Percentiles rank a stretch among this genome's conserved stretches.
phyloP scores from a whole-genome alignment of 83 land plant species.

The Thuja plicata region DNA sequence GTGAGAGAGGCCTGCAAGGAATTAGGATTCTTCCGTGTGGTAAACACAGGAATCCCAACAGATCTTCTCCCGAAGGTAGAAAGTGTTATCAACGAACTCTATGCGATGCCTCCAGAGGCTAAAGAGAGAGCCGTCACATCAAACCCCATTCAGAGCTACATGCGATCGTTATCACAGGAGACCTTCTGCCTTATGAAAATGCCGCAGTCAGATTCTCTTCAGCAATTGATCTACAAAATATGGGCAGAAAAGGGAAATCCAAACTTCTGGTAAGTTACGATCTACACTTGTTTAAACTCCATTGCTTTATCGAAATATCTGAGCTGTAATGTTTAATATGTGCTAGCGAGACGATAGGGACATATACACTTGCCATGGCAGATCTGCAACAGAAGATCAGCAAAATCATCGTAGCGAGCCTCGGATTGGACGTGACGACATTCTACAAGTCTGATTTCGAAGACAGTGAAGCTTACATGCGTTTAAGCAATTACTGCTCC shows the following conservation, averaged over 20 bases:
- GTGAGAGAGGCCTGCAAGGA: neutral
- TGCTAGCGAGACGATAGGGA: constrained; percentile 16
- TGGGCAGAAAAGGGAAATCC: constrained; percentile 21
- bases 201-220: neutral
- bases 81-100: neutral
- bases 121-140: neutral
- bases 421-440: constrained; percentile 15
- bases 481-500: constrained; percentile 20
- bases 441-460: constrained; percentile 17
- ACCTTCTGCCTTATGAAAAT: constrained; percentile 27
- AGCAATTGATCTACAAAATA: constrained; percentile 23
- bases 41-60: neutral
- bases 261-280: neutral
- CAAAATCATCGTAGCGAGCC: constrained; percentile 28
- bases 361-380: constrained; percentile 8
- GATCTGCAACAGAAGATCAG: constrained; percentile 18
- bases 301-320: neutral
- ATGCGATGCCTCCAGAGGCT: neutral
- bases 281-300: neutral
- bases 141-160: constrained; percentile 3
- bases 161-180: constrained; percentile 17
- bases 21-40: neutral
- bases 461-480: constrained; percentile 3
- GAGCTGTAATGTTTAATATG: neutral
- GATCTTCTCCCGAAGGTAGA: neutral